phyloP scores from a whole-genome alignment of 2,329 filamentous ascomycete genomes.

The Aspergillus neotritici region DNA sequence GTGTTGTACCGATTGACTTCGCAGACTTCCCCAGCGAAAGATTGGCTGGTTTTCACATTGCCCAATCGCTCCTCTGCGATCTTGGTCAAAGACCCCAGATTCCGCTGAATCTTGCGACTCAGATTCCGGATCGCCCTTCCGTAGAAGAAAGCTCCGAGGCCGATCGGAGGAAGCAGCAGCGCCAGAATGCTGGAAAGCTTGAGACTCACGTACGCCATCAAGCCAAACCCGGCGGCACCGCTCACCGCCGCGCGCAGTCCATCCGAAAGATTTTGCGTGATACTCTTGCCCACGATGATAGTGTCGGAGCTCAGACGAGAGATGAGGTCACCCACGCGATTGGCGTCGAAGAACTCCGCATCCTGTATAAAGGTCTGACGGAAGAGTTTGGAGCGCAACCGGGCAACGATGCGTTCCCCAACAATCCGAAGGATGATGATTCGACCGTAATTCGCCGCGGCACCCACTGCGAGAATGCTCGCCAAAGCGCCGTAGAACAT shows the following conservation, averaged over 20 bases:
- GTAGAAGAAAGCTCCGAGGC: constrained; percentile 84
- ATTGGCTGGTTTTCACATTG: constrained; percentile 93
- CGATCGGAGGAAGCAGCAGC: constrained; percentile 85
- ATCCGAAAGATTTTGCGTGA: constrained; percentile 95
- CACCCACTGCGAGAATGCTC: constrained; percentile 71
- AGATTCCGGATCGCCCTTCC: constrained; percentile 82
- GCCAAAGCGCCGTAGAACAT: constrained; percentile 85
- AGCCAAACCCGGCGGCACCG: constrained; percentile 77
- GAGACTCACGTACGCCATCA: constrained; percentile 95
- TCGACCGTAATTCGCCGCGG: constrained; percentile 84
- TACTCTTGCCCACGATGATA: constrained; percentile 96
- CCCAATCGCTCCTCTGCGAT: constrained; percentile 97
- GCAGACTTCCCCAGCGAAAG: constrained; percentile 87
- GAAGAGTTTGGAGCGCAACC: constrained; percentile 84
- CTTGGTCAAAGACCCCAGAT: constrained; percentile 86
- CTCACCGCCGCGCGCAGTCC: constrained; percentile 88
- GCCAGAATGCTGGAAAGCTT: constrained; percentile 82
- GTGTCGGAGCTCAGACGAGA: constrained; percentile 93
- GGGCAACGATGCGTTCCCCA: constrained; percentile 87
- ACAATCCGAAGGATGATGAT: constrained; percentile 91
- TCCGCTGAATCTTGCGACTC: constrained; percentile 88
- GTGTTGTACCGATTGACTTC: constrained; percentile 88
- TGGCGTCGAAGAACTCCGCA: constrained; percentile 97
- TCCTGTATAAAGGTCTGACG: constrained; percentile 92
- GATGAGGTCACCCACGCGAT: constrained; percentile 91